Conservation (phyloP, 768 basidiomycete species). For the Kwoniella bestiolae region DNA sequence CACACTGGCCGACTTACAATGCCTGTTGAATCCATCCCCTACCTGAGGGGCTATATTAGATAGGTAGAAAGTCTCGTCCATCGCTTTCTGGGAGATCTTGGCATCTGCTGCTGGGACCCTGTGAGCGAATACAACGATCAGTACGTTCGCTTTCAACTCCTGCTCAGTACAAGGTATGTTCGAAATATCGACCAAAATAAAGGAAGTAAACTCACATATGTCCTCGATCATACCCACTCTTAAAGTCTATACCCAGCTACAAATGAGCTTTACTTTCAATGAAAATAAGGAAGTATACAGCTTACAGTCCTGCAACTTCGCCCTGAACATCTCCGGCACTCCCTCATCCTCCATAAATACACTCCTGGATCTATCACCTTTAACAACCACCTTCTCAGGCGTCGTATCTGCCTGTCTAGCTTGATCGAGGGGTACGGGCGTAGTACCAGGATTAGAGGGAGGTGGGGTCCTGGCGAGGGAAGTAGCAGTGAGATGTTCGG, state of each 20-base stretch:
- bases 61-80: constrained; percentile 94
- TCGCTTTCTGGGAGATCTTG: constrained; percentile 84
- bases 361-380: constrained; percentile 74
- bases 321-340: constrained; percentile 76
- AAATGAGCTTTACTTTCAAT: not conserved
- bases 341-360: constrained; percentile 81
- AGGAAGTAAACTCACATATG: constrained; percentile 74
- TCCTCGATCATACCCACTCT: constrained; percentile 91
- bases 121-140: no score
- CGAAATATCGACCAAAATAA: no score
- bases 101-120: constrained; percentile 98
- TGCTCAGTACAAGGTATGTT: not conserved
- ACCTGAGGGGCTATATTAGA: constrained; percentile 99
- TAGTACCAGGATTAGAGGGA: constrained; percentile 41
- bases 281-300: not conserved
- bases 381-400: constrained; percentile 12
- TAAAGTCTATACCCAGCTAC: constrained; percentile 63
- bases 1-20: constrained; percentile 66
- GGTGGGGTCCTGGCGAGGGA: constrained; percentile 66
- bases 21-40: constrained; percentile 94
- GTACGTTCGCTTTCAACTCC: no score
- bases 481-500: constrained; percentile 85
- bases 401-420: constrained; percentile 40
- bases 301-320: constrained; percentile 75
- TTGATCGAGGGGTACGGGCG: constrained; percentile 53